Evolutionary conservation across 2,329 filamentous ascomycete species (phyloP), one percentile per base, ranked within the genome.

Genomic region (Teratosphaeria viscida): DNA sequence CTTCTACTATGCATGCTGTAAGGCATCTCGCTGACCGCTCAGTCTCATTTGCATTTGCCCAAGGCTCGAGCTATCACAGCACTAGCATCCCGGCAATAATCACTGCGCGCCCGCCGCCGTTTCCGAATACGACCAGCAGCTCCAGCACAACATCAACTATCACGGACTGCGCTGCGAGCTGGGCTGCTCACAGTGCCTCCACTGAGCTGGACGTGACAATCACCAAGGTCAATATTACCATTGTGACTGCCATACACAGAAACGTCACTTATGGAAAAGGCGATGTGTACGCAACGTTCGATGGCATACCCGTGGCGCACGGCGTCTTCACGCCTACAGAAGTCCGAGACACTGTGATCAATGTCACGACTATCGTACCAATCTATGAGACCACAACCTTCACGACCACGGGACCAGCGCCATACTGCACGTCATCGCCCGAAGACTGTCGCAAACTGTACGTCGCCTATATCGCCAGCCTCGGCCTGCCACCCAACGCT

Each of bases 371-470:
- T 26, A 57, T 37, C 10, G 55, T 35, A 19, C 37, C 19, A 14
- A 5, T 16, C 26, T 49, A 34, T 26, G 39, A 49, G 23, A 1
- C 16, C 12, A 29, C 47, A 16, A 57, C 37, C 14, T n/a, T 54
- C 14, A 52, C 19, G 12, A 32, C 59, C 11, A 10, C 47, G 32
- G 39, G 32, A 14, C 52, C 59, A 37, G 54, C 61, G 8, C 61
- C 61, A 26, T 34, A 16, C 12, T 62, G 60, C 19, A 55, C 57
- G 1, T 56, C 61, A 54, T 52, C 58, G 6, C 60, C 61, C 1
- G 29, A 55, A 16, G 62, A 62, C 12, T 66, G 64, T 59, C 61
- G 64, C 54, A 55, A 49, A 16, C 58, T 66, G 19, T 66, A 63
- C 26, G 57, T 60, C 5, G 62, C 63, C 16, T 66, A 66, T 54